Base-by-base conservation (phyloP, 2,329 filamentous ascomycete genomes). In the Sclerotiophoma versabilis region DNA sequence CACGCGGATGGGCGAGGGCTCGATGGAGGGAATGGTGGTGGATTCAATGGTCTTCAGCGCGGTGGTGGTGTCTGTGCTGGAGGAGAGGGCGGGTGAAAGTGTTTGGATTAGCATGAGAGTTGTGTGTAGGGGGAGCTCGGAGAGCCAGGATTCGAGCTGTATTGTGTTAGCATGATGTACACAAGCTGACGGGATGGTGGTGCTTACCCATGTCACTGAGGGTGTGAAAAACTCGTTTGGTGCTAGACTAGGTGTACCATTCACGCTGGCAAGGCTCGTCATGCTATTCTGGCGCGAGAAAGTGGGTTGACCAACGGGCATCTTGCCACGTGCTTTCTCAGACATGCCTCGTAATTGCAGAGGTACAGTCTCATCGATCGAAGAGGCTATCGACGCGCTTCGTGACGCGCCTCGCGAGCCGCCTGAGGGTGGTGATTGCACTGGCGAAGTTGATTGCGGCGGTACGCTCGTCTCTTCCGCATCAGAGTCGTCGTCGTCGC, bases 291-390 rank as follows among this genome's bases (percentile, higher is more conserved):
- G 92, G 15, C 93, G 83, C 0, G 93, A 96, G 72, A 97, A 96
- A 2, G 85, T 85, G n/a, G 85, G 84, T 43, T 88, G 82, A 1
- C 91, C 90, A 11, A 90, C 92, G 23, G 93, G 95, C 87, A 96
- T 92, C 76, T 99, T 99, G 7, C 95, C 95, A 43, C 95, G 83
- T 14, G 95, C 95, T 74, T 98, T 99, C 75, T 98, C 95, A 17
- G 93, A 97, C 91, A 98, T 96, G 49, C 92, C 92, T 52, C 91
- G 85, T 25, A 96, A 74, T 71, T 97, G 93, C 17, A 87, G 82
- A 12, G 92, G 92, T 9, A 96, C 85, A 4, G 89, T 88, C 56
- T 96, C 92, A 54, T 96, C 92, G 0, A 84, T 77, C 0, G 85
- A 85, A 0, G 83, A 84, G 23, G 86, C 85, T 17, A 89, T 80